phyloP scores from a whole-genome alignment of 495 filamentous ascomycete genomes.

The Annulohypoxylon stygium region DNA sequence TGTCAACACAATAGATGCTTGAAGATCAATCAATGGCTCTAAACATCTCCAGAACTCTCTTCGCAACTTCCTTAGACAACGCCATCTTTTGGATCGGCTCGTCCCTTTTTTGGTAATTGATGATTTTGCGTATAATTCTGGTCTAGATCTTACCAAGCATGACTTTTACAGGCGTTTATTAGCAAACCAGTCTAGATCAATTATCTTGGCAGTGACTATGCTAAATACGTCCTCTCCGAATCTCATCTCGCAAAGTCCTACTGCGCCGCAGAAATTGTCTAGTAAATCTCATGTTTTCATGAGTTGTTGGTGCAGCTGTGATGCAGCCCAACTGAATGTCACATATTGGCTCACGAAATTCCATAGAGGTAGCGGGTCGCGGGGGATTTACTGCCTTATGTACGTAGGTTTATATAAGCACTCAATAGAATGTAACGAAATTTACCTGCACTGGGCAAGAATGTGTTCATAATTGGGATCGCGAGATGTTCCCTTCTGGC shows the following conservation, averaged over 20 bases:
- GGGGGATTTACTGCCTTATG: too few species aligned
- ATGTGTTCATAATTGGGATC: neutral
- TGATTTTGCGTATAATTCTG: neutral
- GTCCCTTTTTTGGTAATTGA: constrained; percentile 3
- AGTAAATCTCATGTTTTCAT: neutral
- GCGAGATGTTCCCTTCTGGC: constrained; percentile 7
- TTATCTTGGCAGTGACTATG: constrained; percentile 9
- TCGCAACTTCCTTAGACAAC: neutral
- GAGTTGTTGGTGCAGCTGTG: too few species aligned
- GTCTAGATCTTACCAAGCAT: neutral
- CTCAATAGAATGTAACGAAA: too few species aligned
- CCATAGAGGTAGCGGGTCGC: too few species aligned
- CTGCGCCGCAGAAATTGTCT: neutral
- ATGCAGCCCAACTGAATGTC: constrained; percentile 7
- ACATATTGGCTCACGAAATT: constrained; percentile 14
- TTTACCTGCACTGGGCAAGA: too few species aligned
- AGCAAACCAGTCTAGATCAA: constrained; percentile 1
- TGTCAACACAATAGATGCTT: neutral
- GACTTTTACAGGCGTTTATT: neutral
- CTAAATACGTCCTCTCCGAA: neutral
- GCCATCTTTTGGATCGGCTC: neutral
- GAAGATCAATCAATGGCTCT: neutral
- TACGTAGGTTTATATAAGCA: too few species aligned
- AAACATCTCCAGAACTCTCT: neutral
- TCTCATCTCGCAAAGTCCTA: constrained; percentile 5